Evolutionary conservation across 306 rosid species (phyloP).

Genomic region (Alnus glutinosa): DNA sequence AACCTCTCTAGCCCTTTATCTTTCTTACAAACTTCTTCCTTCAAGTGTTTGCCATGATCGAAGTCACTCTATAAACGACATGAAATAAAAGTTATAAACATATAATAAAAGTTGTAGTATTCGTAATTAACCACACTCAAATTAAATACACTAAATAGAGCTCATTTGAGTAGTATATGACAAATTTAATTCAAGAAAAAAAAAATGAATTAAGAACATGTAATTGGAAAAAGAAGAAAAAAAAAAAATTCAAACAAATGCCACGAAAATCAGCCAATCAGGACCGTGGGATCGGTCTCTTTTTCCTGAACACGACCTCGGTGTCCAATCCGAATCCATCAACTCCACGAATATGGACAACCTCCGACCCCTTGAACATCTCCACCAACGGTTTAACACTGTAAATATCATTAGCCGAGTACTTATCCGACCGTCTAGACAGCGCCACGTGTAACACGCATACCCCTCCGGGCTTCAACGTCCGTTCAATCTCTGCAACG

Average conservation of each 20-base stretch:
- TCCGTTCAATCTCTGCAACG: slow-evolving; percentile 83
- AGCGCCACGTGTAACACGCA: slow-evolving; percentile 81
- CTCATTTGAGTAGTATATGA: not conserved
- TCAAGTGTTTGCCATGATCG: too few species aligned
- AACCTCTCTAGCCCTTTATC: too few species aligned
- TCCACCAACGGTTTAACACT: slow-evolving; percentile 61
- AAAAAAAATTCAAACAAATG: not conserved
- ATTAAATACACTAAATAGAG: too few species aligned
- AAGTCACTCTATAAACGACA: too few species aligned
- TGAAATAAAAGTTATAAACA: too few species aligned
- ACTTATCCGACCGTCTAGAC: slow-evolving; percentile 64
- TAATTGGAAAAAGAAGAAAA: not conserved
- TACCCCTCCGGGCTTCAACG: slow-evolving; percentile 69
- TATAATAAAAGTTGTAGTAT: too few species aligned
- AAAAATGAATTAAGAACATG: not conserved
- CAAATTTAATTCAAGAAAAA: not conserved
- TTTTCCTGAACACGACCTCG: slow-evolving; percentile 67
- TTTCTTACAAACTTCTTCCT: too few species aligned
- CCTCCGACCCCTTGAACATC: slow-evolving; percentile 48
- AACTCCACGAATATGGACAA: slow-evolving; percentile 55
- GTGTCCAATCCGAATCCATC: slow-evolving; percentile 93
- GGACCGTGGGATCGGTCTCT: slow-evolving; percentile 5
- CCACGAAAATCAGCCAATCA: not conserved
- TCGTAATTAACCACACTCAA: too few species aligned
- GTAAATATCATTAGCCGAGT: slow-evolving; percentile 83